phyloP scores from a whole-genome alignment of 2,329 filamentous ascomycete species.

The Colletotrichum lupini region DNA sequence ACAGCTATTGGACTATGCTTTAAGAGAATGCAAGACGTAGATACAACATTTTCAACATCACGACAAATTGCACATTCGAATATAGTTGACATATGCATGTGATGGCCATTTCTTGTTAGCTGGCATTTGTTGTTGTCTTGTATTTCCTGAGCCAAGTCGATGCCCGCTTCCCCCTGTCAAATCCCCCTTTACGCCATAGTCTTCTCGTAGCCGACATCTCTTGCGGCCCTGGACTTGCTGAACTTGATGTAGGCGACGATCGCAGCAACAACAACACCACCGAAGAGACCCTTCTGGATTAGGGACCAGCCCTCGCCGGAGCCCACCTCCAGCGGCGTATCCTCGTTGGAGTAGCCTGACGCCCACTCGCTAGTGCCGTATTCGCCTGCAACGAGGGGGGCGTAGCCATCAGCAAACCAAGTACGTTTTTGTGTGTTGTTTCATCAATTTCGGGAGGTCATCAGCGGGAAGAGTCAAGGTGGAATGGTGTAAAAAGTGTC shows the following conservation, averaged over 20 bases:
- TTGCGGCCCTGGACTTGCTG: constrained; percentile 43
- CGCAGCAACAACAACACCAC: constrained; percentile 58
- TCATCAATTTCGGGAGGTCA: neutral
- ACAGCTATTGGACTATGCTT: constrained; percentile 15
- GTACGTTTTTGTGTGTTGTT: constrained; percentile 34
- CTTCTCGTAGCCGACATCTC: constrained; percentile 55
- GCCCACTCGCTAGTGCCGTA: constrained; percentile 52
- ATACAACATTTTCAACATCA: neutral
- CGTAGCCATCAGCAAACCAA: constrained; percentile 49
- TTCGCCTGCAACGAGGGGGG: constrained; percentile 44
- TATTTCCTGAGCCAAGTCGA: constrained; percentile 1
- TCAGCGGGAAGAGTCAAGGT: constrained; percentile 1
- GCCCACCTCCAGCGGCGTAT: constrained; percentile 41
- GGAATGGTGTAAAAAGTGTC: neutral
- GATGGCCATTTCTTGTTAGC: neutral
- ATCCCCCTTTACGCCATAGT: constrained; percentile 48
- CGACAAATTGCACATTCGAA: neutral
- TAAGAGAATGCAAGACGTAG: neutral
- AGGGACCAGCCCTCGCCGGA: constrained; percentile 52
- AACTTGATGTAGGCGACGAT: constrained; percentile 58
- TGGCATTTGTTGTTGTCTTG: constrained; percentile 12
- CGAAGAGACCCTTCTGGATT: constrained; percentile 62
- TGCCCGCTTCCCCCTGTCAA: neutral
- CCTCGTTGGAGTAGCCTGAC: constrained; percentile 48
- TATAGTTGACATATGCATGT: neutral